phyloP scores from a whole-genome alignment of 2,329 filamentous ascomycete species.

The Aquanectria penicillioides region DNA sequence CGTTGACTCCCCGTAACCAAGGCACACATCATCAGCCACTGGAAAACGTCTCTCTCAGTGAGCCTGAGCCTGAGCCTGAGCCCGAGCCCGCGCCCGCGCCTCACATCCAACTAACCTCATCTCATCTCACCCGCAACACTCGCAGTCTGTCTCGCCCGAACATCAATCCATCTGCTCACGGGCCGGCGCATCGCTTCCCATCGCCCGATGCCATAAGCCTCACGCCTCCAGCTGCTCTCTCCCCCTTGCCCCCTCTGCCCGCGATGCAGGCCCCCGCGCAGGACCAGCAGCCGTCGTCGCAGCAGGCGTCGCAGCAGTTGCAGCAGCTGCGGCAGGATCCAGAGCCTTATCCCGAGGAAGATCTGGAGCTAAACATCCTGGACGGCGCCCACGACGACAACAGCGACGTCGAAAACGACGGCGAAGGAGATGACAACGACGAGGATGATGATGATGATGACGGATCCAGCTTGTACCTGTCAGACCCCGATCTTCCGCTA shows the following conservation, averaged over 20 bases:
- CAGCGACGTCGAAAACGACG: not conserved
- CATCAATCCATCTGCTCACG: not conserved
- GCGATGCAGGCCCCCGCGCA: constrained; percentile 16
- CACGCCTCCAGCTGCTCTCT: not conserved
- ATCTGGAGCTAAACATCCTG: constrained; percentile 20
- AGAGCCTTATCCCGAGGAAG: constrained; percentile 12
- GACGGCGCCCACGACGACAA: constrained; percentile 2
- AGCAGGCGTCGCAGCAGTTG: constrained; percentile 12
- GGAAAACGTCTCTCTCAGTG: too few species aligned
- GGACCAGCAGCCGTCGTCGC: constrained; percentile 8
- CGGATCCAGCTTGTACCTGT: constrained; percentile 5
- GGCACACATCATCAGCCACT: too few species aligned
- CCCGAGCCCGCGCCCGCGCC: too few species aligned
- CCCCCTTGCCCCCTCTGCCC: constrained; percentile 3
- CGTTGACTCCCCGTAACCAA: too few species aligned
- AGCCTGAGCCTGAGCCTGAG: too few species aligned
- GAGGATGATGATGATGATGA: constrained; percentile 5
- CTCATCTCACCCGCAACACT: not conserved
- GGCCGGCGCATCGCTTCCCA: not conserved
- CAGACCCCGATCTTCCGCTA: constrained; percentile 22
- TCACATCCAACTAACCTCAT: not conserved
- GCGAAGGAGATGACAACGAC: not conserved
- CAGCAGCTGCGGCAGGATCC: not conserved
- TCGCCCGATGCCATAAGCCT: constrained; percentile 9
- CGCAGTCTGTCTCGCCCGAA: not conserved